Evolutionary conservation across 345 rosid genomes (phyloP), one percentile per base, ranked within the genome.

Genomic region (Eucalyptus grandis): DNA sequence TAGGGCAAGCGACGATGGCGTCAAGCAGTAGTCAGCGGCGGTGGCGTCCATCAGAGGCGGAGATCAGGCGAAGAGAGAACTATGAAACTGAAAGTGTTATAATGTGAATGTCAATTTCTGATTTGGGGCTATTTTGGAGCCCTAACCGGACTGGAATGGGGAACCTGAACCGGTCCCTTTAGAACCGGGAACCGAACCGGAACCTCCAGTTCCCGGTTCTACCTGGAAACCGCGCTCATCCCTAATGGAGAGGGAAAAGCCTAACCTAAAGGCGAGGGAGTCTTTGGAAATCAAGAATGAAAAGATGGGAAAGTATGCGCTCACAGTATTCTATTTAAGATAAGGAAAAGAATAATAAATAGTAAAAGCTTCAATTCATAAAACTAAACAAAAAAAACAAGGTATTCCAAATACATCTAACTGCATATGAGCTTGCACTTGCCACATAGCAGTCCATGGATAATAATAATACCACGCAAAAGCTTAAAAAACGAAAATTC

Each of bases 341-440:
- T 89, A 90, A 91, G 21, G 89, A 93, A 62, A 62, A 62, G 69
- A 62, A 62, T 62, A 62, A 62, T 62, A 62, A 62, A 62, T 62
- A 21, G 69, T 62, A 62, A 27, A 60, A 62, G 69, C 69, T 62
- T 27, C 69, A 62, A 30, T 62, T 13, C 69, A 62, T 62, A 62
- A 62, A 62, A 62, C 69, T 62, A 62, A 62, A 62, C 34, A 62
- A 62, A 62, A 62, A 62, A 34, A 62, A 62, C 69, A 62, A 12
- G 15, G 34, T 30, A 27, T 6, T 27, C 69, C 31, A 30, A 62
- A 30, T 27, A 62, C 69, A 62, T 62, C 69, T 30, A 62, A 62
- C 34, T 30, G 69, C 15, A 62, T 13, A 62, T 62, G 34, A 30
- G 31, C 31, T 62, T 62, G 69, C 69, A 27, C 69, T 62, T 62